A percentile compares a stretch with the other conserved stretches of the same genome.
These are phyloP conservation scores for Capsicum baccatum DNA, from an alignment of 257 asterid genomes.

Conservation along the genomic window DNA sequence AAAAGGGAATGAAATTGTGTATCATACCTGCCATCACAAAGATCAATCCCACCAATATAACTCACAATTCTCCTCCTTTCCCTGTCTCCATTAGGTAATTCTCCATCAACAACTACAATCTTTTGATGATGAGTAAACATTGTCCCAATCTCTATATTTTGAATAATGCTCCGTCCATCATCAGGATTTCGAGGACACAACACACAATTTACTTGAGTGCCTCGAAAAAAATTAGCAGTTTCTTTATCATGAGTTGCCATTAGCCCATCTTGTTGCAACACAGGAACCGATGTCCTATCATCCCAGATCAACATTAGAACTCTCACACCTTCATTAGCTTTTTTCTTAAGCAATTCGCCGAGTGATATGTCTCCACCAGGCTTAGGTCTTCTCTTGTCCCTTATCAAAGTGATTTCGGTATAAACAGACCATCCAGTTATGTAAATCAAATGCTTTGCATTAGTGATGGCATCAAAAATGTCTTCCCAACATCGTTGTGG, in stretches of 20 bases:
- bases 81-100: conserved; percentile 20
- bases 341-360: conserved; percentile 29
- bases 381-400: conserved; percentile 31
- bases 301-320: conserved; percentile 33
- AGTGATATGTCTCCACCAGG: conserved; percentile 33
- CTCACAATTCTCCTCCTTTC: conserved; percentile 35
- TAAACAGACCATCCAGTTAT: conserved; percentile 30
- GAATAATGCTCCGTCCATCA: conserved; percentile 34
- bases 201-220: conserved; percentile 32
- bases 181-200: conserved; percentile 37
- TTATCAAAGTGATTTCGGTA: conserved; percentile 32
- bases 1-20: conserved; percentile 30
- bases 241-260: conserved; percentile 34
- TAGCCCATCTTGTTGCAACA: conserved; percentile 24
- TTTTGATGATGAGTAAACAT: conserved; percentile 35
- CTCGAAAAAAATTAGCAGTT: conserved; percentile 23
- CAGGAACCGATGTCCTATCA: conserved; percentile 26
- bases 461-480: conserved; percentile 18
- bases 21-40: conserved; percentile 26
- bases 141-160: conserved; percentile 19
- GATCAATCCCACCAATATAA: conserved; percentile 30
- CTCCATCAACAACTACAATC: conserved; percentile 29
- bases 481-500: conserved; percentile 35
- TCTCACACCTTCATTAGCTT: conserved; percentile 36
- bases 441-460: conserved; percentile 33